phyloP scores from a whole-genome alignment of 768 basidiomycete species.

The Butyriboletus loyo region DNA sequence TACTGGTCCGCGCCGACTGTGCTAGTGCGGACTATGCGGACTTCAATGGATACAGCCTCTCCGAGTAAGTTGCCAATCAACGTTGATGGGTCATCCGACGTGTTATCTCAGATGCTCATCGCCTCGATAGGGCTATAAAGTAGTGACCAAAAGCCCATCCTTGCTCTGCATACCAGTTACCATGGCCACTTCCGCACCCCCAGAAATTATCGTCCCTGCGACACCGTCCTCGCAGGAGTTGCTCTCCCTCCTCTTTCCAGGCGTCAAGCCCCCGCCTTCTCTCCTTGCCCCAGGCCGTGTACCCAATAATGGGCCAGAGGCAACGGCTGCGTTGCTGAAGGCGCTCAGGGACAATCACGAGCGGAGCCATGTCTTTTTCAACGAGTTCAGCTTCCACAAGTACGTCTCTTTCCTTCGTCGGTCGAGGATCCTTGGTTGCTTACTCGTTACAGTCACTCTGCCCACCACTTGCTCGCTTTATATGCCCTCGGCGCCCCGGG shows the following conservation, averaged over 20 bases:
- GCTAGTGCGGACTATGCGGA: not conserved
- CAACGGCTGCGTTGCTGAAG: conserved; percentile 37
- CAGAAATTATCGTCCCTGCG: conserved; percentile 18
- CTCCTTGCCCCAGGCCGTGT: conserved; percentile 35
- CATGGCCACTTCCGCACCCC: conserved; percentile 29
- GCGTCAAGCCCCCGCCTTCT: conserved; percentile 30
- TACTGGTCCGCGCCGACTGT: not conserved
- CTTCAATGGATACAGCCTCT: not conserved
- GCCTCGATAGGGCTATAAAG: conserved; percentile 10
- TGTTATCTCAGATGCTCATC: conserved; percentile 1
- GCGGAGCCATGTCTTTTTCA: conserved; percentile 54
- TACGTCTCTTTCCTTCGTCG: conserved; percentile 6
- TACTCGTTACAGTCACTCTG: conserved; percentile 44
- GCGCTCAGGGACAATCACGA: conserved; percentile 52
- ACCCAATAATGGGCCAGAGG: conserved; percentile 38
- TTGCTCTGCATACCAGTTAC: not conserved
- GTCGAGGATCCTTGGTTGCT: not conserved
- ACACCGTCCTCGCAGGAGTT: conserved; percentile 18
- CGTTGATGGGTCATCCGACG: not conserved
- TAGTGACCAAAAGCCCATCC: not conserved
- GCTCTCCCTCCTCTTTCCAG: conserved; percentile 32
- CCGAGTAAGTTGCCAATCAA: not conserved
- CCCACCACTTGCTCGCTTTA: conserved; percentile 55
- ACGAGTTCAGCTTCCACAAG: conserved; percentile 36
- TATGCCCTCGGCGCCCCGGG: conserved; percentile 58